Base-by-base conservation (phyloP, 2,329 filamentous ascomycete species). In the Ascochyta koolunga region DNA sequence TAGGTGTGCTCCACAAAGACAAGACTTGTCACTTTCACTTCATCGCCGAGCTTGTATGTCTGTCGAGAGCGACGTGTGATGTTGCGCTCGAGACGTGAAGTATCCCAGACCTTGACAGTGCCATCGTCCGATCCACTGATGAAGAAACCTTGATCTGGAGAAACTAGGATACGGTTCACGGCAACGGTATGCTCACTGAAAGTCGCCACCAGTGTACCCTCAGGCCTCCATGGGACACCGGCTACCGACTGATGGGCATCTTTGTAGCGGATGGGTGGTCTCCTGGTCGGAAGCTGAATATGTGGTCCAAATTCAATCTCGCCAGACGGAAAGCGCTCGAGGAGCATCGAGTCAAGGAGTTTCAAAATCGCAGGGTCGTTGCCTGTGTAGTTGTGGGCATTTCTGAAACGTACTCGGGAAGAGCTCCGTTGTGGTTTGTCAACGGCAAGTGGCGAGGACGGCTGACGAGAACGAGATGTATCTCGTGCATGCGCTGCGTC, bases 1-100 rank as follows among this genome's bases (percentile, higher is more conserved):
- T 98, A 92, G 0, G 93, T 96, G 62, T 92, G 90, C 69, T 98
- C 93, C 33, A 99, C 86, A 70, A 99, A 98, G 64, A 91, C 93
- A 19, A 99, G 75, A 13, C 90, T 88, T 25, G 91, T 87, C 2
- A 98, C 89, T 54, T 86, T 89, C 0, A 87, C 83, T 1, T 87
- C 89, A 1, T 84, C 76, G 0, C 83, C 83, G 65, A 97, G 90
- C 52, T 83, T 87, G 76, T 97, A 89, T 0, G 90, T 96, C 69
- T 96, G 90, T 19, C 93, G 84, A 24, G 95, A 92, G 37, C 92
- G 86, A 66, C 96, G 89, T 0, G 90, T 89, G 43, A 98, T 86
- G 70, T 97, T 98, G 38, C 92, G 89, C 76, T 99, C 95, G 6
- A 99, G 82, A 21, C 95, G 85, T 22, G 87, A 87, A 22, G 91